Conservation (phyloP, 305 asterid genomes). For the Ajuga reptans region DNA sequence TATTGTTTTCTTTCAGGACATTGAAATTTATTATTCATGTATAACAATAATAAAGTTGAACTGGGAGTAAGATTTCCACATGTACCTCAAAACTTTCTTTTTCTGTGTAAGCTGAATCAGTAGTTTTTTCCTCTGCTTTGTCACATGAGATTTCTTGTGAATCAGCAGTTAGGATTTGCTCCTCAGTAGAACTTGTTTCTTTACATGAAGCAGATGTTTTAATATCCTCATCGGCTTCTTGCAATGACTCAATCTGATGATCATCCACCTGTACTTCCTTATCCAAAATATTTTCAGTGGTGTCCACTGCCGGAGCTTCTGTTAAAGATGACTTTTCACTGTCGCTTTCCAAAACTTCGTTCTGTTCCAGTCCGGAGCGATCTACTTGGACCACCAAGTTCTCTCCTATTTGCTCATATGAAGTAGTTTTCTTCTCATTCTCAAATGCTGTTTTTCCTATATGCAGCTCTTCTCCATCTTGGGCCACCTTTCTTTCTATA, state of each 20-base stretch:
- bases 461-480: constrained; percentile 24
- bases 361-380: constrained; percentile 12
- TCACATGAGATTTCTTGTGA: constrained; percentile 1
- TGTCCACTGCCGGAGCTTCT: constrained; percentile 9
- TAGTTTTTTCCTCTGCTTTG: background rate
- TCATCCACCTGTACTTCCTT: constrained; percentile 20
- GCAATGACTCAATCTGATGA: constrained; percentile 9
- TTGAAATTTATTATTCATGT: no score
- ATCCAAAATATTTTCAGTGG: constrained; percentile 1
- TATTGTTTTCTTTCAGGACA: no score
- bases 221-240: constrained; percentile 13
- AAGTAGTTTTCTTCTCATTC: constrained; percentile 20
- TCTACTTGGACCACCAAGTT: constrained; percentile 14
- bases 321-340: constrained; percentile 10
- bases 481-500: constrained; percentile 25
- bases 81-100: background rate
- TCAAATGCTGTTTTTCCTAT: constrained; percentile 19
- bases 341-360: constrained; percentile 17
- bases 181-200: constrained; percentile 10
- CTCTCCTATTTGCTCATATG: constrained; percentile 19
- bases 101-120: background rate
- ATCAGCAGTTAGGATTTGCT: background rate
- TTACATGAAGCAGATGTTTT: constrained; percentile 13
- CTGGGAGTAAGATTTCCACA: background rate
- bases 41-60: background rate